A percentile compares a stretch with the other conserved stretches of the same genome.
Conservation (phyloP, 2,329 filamentous ascomycete genomes). For the Rutstroemia sp. region DNA sequence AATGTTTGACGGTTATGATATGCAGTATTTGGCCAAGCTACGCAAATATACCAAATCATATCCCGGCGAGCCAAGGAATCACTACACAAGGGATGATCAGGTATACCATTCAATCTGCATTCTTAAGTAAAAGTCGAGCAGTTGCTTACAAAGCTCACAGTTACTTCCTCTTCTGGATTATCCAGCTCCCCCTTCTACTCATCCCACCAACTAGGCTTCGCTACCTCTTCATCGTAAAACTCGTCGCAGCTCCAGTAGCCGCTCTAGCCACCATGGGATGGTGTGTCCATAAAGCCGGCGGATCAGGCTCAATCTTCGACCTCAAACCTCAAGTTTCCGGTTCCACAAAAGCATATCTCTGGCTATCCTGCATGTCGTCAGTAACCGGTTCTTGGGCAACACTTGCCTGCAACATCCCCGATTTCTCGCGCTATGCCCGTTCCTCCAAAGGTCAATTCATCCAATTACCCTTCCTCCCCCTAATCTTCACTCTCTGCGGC, state of each 20-base stretch:
- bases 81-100: conserved; percentile 47
- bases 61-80: conserved; percentile 42
- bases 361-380: conserved; percentile 25
- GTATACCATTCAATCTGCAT: conserved; percentile 36
- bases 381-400: conserved; percentile 28
- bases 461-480: conserved; percentile 31
- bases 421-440: conserved; percentile 29
- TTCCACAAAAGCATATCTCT: conserved; percentile 24
- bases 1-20: conserved; percentile 38
- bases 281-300: conserved; percentile 50
- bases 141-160: conserved; percentile 14
- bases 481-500: conserved; percentile 26
- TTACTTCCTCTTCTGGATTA: conserved; percentile 41
- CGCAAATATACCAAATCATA: conserved; percentile 26
- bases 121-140: conserved; percentile 30
- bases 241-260: conserved; percentile 45
- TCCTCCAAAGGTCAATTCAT: conserved; percentile 30
- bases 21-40: conserved; percentile 48
- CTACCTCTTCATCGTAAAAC: conserved; percentile 45
- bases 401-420: conserved; percentile 31
- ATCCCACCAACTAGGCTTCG: conserved; percentile 43
- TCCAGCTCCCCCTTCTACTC: conserved; percentile 36
- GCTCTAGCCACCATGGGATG: conserved; percentile 57
- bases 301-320: conserved; percentile 27
- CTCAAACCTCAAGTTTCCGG: conserved; percentile 21